These are phyloP conservation scores for Aeminium ludgeri DNA, from an alignment of 495 filamentous ascomycete genomes.

Conservation along the genomic window DNA sequence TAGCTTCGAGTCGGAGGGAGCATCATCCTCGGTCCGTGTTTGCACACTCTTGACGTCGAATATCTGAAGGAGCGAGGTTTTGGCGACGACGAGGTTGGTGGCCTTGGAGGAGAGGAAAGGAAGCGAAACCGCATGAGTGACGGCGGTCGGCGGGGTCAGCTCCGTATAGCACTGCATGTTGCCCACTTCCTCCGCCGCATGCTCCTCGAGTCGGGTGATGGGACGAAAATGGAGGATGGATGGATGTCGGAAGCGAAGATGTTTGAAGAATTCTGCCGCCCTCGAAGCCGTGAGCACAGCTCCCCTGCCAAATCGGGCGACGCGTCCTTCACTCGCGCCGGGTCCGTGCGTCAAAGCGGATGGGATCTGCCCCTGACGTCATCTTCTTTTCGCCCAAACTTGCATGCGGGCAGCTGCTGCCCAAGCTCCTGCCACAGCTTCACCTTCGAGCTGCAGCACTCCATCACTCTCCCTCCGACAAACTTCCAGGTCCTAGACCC, in stretches of 20 bases:
- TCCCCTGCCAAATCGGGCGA: too few species aligned
- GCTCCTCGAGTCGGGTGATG: background rate
- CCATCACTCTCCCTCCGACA: background rate
- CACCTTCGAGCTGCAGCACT: background rate
- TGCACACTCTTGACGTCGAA: slow-evolving; percentile 35
- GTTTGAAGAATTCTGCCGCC: too few species aligned
- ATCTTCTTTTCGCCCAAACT: too few species aligned
- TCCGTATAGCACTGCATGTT: slow-evolving; percentile 74
- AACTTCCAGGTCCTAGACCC: too few species aligned
- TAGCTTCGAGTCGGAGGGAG: slow-evolving; percentile 40
- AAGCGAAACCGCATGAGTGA: slow-evolving; percentile 69
- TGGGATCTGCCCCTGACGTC: too few species aligned
- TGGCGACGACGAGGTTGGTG: slow-evolving; percentile 73
- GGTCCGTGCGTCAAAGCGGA: too few species aligned
- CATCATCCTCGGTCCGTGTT: slow-evolving; percentile 19
- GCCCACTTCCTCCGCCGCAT: background rate
- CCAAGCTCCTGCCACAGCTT: background rate
- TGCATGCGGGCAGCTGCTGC: background rate
- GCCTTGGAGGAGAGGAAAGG: slow-evolving; percentile 59
- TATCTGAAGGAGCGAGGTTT: slow-evolving; percentile 80
- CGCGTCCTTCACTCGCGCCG: too few species aligned
- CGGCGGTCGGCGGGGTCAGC: slow-evolving; percentile 77
- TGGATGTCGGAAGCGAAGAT: too few species aligned
- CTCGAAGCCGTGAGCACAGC: too few species aligned
- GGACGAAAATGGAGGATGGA: background rate